Conservation (phyloP, 306 rosid genomes). For the Vigna radiata region DNA sequence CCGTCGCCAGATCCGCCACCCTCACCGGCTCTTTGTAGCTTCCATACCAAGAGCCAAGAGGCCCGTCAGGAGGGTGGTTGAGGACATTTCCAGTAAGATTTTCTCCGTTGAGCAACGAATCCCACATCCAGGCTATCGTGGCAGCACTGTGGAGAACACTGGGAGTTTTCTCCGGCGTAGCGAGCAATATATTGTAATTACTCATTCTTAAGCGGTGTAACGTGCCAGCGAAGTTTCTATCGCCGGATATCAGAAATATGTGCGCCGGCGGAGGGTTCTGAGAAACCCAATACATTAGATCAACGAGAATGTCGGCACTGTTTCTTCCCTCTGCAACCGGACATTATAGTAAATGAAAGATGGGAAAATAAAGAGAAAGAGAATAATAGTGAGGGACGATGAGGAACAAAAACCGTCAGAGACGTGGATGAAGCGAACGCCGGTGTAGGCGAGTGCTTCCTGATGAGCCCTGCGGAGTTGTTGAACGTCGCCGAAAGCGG, state of each 20-base stretch:
- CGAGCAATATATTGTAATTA: slow-evolving; percentile 90
- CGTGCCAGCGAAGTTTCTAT: slow-evolving; percentile 65
- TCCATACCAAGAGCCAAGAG: slow-evolving; percentile 84
- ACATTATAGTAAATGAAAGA: background rate
- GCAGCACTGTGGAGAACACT: slow-evolving; percentile 76
- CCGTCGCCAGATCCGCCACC: too few relatives aligned
- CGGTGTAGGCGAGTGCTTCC: slow-evolving; percentile 76
- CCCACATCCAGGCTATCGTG: slow-evolving; percentile 84
- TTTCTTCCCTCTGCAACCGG: slow-evolving; percentile 70
- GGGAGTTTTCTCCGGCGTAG: slow-evolving; percentile 57
- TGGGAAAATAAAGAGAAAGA: too few relatives aligned
- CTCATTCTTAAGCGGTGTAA: slow-evolving; percentile 85
- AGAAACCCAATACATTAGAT: slow-evolving; percentile 85
- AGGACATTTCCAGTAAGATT: slow-evolving; percentile 66
- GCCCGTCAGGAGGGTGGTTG: slow-evolving; percentile 92
- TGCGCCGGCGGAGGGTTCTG: slow-evolving; percentile 96
- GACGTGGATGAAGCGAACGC: slow-evolving; percentile 72
- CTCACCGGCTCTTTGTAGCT: slow-evolving; percentile 52
- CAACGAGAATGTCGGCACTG: slow-evolving; percentile 70
- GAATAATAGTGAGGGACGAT: background rate
- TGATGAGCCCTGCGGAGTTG: slow-evolving; percentile 69
- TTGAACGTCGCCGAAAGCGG: slow-evolving; percentile 75
- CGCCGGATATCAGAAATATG: slow-evolving; percentile 78
- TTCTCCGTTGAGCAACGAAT: slow-evolving; percentile 67
- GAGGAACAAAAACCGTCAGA: slow-evolving; percentile 58